phyloP scores from a whole-genome alignment of 2,329 filamentous ascomycete species.

The Blastomyces gilchristii region DNA sequence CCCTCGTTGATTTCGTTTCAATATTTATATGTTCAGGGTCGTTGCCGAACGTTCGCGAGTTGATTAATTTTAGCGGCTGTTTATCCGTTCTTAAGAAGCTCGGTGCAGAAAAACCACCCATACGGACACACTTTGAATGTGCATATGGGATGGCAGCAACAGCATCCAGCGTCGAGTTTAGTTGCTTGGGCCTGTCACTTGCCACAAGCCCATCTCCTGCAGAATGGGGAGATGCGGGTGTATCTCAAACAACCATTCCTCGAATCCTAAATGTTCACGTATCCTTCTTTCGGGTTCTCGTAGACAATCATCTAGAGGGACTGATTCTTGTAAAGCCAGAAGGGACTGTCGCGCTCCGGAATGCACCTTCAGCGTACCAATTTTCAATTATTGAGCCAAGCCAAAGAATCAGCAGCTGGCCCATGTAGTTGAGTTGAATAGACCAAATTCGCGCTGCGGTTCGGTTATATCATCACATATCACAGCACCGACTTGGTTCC shows the following conservation, averaged over 20 bases:
- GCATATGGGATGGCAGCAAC: slow-evolving; percentile 3
- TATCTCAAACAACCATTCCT: neutral
- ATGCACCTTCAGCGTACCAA: slow-evolving; percentile 4
- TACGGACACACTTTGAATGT: slow-evolving; percentile 7
- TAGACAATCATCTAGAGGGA: slow-evolving; percentile 8
- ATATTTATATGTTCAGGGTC: slow-evolving; percentile 4
- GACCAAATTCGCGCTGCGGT: slow-evolving; percentile 7
- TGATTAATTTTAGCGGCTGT: neutral
- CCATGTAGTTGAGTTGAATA: neutral
- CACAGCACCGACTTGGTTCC: no score
- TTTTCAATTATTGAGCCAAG: slow-evolving; percentile 9
- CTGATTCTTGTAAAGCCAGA: slow-evolving; percentile 6
- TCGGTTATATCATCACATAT: neutral
- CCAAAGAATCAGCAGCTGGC: neutral
- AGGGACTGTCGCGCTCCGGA: slow-evolving; percentile 5
- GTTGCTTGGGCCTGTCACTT: slow-evolving; percentile 3
- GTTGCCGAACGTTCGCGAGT: slow-evolving; percentile 4
- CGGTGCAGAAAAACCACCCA: neutral
- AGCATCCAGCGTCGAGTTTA: slow-evolving; percentile 5
- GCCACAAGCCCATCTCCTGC: neutral
- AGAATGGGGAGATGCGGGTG: neutral
- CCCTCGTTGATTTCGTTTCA: neutral
- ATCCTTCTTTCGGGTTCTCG: slow-evolving; percentile 13
- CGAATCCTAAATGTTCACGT: slow-evolving; percentile 5
- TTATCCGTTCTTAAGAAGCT: slow-evolving; percentile 3